phyloP scores from a whole-genome alignment of 306 rosid genomes.

The Citrullus mucosospermus region DNA sequence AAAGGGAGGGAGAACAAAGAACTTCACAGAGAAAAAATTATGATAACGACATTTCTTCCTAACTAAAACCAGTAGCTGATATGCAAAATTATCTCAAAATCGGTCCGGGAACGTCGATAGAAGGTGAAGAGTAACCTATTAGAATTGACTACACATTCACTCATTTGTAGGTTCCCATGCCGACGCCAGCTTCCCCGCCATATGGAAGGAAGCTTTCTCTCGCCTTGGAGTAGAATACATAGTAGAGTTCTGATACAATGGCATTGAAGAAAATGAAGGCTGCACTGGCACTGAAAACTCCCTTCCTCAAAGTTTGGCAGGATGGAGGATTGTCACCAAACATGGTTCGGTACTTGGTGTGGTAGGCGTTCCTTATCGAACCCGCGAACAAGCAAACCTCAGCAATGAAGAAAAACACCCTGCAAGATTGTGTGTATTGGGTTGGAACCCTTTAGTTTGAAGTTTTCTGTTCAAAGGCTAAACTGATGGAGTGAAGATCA shows the following conservation, averaged over 20 bases:
- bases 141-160: constrained; percentile 11
- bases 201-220: constrained; percentile 65
- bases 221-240: constrained; percentile 70
- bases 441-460: not conserved
- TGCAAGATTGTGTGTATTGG: constrained; percentile 14
- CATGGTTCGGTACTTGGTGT: constrained; percentile 65
- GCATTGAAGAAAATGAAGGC: constrained; percentile 63
- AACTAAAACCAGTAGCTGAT: constrained; percentile 16
- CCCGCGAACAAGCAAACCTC: constrained; percentile 91
- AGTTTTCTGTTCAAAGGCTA: not conserved
- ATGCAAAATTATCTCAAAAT: constrained; percentile 16
- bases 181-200: constrained; percentile 55
- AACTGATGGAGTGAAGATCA: constrained; percentile 4
- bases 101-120: constrained; percentile 13
- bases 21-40: not conserved
- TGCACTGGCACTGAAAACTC: constrained; percentile 87
- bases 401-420: constrained; percentile 87
- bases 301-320: constrained; percentile 70
- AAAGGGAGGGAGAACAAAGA: not conserved
- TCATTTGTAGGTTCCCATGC: constrained; percentile 84
- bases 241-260: constrained; percentile 63
- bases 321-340: constrained; percentile 25
- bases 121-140: not conserved
- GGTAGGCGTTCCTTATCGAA: constrained; percentile 80
- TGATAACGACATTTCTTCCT: not conserved